Conservation (phyloP, 106 monocot genomes). For the Allium fistulosum region DNA sequence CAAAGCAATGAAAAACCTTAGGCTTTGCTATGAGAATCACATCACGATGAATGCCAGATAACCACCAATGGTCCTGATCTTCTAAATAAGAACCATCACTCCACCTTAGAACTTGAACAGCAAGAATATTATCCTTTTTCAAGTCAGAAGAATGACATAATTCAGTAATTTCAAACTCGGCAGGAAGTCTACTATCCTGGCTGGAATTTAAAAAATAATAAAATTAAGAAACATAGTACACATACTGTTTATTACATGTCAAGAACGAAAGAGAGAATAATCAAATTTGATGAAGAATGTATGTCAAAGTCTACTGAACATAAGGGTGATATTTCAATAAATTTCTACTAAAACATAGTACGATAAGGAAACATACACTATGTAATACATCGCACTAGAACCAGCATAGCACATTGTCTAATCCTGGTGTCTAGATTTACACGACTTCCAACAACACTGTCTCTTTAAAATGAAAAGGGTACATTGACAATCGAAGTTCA, state of each 20-base stretch:
- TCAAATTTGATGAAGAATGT: background rate
- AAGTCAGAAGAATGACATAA: slow-evolving; percentile 71
- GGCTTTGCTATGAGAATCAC: slow-evolving; percentile 88
- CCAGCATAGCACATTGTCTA: too few relatives aligned
- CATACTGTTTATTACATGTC: background rate
- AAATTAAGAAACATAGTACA: background rate
- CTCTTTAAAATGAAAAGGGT: too few relatives aligned
- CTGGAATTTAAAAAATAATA: slow-evolving; percentile 17
- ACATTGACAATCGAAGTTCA: too few relatives aligned
- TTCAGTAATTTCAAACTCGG: slow-evolving; percentile 96
- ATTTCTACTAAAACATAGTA: too few relatives aligned
- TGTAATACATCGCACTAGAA: too few relatives aligned
- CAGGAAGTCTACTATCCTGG: slow-evolving; percentile 98
- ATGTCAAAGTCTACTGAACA: background rate
- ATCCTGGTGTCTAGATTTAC: too few relatives aligned
- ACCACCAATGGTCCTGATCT: slow-evolving; percentile 99
- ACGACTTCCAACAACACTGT: too few relatives aligned
- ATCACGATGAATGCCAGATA: slow-evolving; percentile 97
- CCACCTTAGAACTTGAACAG: slow-evolving; percentile 97
- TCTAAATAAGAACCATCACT: slow-evolving; percentile 98
- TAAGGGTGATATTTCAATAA: background rate
- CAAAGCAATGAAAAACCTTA: slow-evolving; percentile 36
- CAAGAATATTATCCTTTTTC: slow-evolving; percentile 74
- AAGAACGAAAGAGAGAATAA: background rate
- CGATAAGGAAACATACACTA: too few relatives aligned